Base-by-base conservation (phyloP, 305 asterid species). In the Solanum aculeatissimum region DNA sequence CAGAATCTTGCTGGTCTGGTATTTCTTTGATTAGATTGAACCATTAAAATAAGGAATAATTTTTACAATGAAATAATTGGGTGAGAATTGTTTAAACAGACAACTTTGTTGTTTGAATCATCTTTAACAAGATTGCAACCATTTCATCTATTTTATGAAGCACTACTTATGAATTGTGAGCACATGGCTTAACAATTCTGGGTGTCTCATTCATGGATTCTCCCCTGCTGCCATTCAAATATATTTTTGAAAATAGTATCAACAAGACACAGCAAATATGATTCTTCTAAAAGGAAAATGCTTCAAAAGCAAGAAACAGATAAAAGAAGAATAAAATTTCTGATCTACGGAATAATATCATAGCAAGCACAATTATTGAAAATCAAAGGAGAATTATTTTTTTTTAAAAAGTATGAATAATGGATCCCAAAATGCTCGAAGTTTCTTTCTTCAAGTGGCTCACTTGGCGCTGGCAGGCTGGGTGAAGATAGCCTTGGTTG, bases 401-500 rank as follows among this genome's bases (percentile, higher is more conserved):
- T 32, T 4, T 32, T 32, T 32, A 4, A 42, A 60, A 18, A 25
- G n/a, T n/a, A 32, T 53, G 79, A 75, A 0, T 12, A 40, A 38
- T 43, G 62, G 27, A 62, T 12, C 27, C n/a, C 27, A 14, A 65
- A 38, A 42, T 25, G 14, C 45, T 7, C 2, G 10, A 12, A 6
- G 68, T 60, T 23, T 62, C 38, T 62, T 62, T 62, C 69, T 25
- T 60, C 35, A n/a, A 53, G 12, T 14, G 19, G 18, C 80, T 90
- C 91, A 90, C 84, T 90, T 90, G 84, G 91, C 87, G 68, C 90
- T 90, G 85, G 90, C 89, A 81, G 89, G 90, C 90, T 90, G 85
- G 85, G 90, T 86, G 55, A 91, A 89, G 87, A 90, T 86, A 84
- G 85, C 87, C 85, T 89, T 90, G 81, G 91, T 90, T 29, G 92